Evolutionary conservation across 768 basidiomycete species (phyloP).

Genomic region (Megacollybia marginata): DNA sequence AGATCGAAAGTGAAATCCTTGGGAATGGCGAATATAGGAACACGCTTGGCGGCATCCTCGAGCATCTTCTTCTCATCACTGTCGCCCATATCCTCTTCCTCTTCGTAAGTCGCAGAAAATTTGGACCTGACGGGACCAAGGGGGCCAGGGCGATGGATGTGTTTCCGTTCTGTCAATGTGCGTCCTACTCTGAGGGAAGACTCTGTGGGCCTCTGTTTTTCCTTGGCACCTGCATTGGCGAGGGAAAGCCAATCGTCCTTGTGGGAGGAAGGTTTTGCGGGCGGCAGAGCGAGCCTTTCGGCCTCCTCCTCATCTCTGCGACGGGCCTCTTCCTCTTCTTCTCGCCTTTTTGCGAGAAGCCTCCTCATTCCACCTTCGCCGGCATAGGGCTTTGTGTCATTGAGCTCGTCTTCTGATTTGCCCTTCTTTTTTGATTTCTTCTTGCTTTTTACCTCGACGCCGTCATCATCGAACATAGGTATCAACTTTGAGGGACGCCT

Average conservation of each 20-base stretch:
- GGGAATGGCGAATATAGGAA: constrained; percentile 53
- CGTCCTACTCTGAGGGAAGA: constrained; percentile 67
- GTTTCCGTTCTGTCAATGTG: constrained; percentile 45
- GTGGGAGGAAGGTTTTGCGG: constrained; percentile 11
- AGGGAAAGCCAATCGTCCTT: constrained; percentile 26
- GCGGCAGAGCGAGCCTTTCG: neutral
- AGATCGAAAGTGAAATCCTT: constrained; percentile 62
- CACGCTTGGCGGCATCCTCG: constrained; percentile 49
- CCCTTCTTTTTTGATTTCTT: constrained; percentile 30
- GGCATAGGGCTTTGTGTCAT: constrained; percentile 69
- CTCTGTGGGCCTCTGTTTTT: constrained; percentile 14
- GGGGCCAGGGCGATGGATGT: constrained; percentile 46
- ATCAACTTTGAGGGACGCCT: constrained; percentile 30
- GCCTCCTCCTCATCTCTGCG: neutral
- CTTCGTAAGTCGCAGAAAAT: constrained; percentile 63
- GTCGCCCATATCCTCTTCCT: constrained; percentile 39
- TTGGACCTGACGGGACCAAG: constrained; percentile 36
- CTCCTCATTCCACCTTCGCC: constrained; percentile 78
- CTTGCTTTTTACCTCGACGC: constrained; percentile 28
- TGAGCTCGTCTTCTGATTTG: constrained; percentile 33
- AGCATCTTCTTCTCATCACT: constrained; percentile 34
- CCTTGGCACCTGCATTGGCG: constrained; percentile 17
- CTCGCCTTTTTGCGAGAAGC: constrained; percentile 44
- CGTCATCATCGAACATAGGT: constrained; percentile 57
- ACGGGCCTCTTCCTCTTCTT: constrained; percentile 11